These are phyloP conservation scores for Botrytis byssoidea DNA, from an alignment of 2,329 filamentous ascomycete genomes.

Conservation along the genomic window DNA sequence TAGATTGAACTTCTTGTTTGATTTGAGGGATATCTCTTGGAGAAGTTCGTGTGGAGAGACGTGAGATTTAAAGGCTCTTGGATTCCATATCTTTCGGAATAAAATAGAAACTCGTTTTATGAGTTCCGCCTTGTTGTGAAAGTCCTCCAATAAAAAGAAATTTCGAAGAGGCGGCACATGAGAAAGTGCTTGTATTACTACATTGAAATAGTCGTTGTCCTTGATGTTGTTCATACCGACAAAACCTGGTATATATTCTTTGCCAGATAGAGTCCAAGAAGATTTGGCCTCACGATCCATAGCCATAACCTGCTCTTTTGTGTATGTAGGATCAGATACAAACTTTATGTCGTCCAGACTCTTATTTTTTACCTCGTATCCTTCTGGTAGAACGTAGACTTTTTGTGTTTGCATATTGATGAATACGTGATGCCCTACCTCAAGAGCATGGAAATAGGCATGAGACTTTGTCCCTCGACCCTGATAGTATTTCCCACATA, in stretches of 20 bases:
- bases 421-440: slow-evolving; percentile 94
- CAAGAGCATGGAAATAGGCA: slow-evolving; percentile 95
- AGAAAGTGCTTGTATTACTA: slow-evolving; percentile 85
- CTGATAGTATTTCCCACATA: slow-evolving; percentile 97
- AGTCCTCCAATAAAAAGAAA: slow-evolving; percentile 84
- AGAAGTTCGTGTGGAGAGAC: slow-evolving; percentile 96
- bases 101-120: slow-evolving; percentile 85
- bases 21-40: slow-evolving; percentile 87
- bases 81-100: slow-evolving; percentile 97
- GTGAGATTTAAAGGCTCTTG: slow-evolving; percentile 91
- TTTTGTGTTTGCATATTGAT: slow-evolving; percentile 95
- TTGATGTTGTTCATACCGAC: slow-evolving; percentile 99
- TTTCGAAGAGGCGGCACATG: slow-evolving; percentile 89
- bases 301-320: slow-evolving; percentile 73
- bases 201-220: slow-evolving; percentile 97
- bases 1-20: slow-evolving; percentile 88
- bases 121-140: slow-evolving; percentile 72
- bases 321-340: slow-evolving; percentile 87
- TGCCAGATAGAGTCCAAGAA: slow-evolving; percentile 76
- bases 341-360: slow-evolving; percentile 98
- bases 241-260: slow-evolving; percentile 87
- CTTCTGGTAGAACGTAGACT: slow-evolving; percentile 90
- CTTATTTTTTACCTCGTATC: slow-evolving; percentile 93
- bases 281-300: slow-evolving; percentile 66
- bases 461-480: slow-evolving; percentile 91